Percentiles rank a stretch among this genome's conserved stretches.
phyloP scores from a whole-genome alignment of 768 basidiomycete species.

The Auricularia sp. region DNA sequence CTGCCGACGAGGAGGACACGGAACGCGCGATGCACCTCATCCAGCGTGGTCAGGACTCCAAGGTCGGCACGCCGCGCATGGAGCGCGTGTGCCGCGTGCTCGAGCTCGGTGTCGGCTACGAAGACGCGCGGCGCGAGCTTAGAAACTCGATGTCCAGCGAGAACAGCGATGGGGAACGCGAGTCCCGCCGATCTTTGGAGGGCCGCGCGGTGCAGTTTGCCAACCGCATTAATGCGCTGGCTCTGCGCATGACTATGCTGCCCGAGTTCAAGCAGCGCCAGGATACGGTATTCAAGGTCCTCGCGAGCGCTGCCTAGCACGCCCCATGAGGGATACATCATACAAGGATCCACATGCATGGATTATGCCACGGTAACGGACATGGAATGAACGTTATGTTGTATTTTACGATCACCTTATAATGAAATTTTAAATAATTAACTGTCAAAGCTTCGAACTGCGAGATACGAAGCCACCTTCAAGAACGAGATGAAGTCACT shows the following conservation, averaged over 20 bases:
- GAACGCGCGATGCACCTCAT: conserved; percentile 34
- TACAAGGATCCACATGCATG: no score
- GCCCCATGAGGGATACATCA: no score
- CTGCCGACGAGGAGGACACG: conserved; percentile 47
- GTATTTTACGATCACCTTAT: no score
- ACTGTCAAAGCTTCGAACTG: no score
- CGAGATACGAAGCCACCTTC: no score
- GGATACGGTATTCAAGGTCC: conserved; percentile 57
- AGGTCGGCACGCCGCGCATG: conserved; percentile 34
- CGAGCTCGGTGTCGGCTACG: conserved; percentile 45
- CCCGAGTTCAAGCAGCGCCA: conserved; percentile 66
- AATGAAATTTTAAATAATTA: no score
- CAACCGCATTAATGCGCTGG: conserved; percentile 67
- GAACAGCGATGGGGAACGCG: conserved; percentile 18
- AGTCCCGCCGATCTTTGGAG: conserved; percentile 43
- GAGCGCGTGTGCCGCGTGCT: conserved; percentile 52
- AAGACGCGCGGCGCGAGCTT: conserved; percentile 14
- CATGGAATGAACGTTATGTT: no score
- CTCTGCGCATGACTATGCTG: conserved; percentile 59
- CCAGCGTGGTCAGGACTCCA: conserved; percentile 23
- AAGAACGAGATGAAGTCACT: no score
- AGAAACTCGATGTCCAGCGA: not conserved
- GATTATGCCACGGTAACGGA: no score
- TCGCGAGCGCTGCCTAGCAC: conserved; percentile 23
- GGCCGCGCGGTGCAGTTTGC: conserved; percentile 62